Evolutionary conservation across 164 flowering plant species (phyloP), one percentile per base, ranked within the genome.

Genomic region (Kalanchoe fedtschenkoi): DNA sequence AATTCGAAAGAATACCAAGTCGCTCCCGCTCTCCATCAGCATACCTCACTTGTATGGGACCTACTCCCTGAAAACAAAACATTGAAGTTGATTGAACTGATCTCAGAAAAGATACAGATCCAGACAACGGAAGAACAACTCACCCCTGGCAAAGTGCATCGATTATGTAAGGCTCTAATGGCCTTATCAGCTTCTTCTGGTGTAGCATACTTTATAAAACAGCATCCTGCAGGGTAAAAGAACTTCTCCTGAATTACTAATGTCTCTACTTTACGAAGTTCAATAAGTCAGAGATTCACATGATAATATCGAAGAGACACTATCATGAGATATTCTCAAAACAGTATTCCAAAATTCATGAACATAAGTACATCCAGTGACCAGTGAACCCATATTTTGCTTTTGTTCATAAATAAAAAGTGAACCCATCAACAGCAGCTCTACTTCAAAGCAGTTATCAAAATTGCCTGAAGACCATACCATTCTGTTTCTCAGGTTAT

Each of bases 1-100:
- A 58, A 43, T 39, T 54, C 30, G 51, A 66, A 55, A 24, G 68
- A 68, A 76, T 85, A 88, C 99, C 99, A 66, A 88, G 84, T 19
- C 99, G 93, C 69, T 91, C 99, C 34, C 93, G 77, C 66, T 95
- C 97, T 9, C 96, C 99, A 72, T 95, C 99, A 65, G 99, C 99
- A 81, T 85, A 95, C 71, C 96, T 79, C 57, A 95, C 99, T 83
- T 95, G 99, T 54, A 95, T 87, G 35, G 99, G 99, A 65, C 91
- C 90, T 13, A 66, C 66, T 35, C 95, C 96, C 97, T 91, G 84
- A 28, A 73, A 75, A 66, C 33, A 22, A 65, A 28, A 67, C 19
- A 68, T 10, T 51, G 28, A 32, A 64, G 51, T 30, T 17, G 19
- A 55, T 8, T 39, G 43, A 41, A 32, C 29, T 22, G 34, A 10